Evolutionary conservation across 495 filamentous ascomycete genomes (phyloP).

Genomic region (Penicillium bovifimosum): DNA sequence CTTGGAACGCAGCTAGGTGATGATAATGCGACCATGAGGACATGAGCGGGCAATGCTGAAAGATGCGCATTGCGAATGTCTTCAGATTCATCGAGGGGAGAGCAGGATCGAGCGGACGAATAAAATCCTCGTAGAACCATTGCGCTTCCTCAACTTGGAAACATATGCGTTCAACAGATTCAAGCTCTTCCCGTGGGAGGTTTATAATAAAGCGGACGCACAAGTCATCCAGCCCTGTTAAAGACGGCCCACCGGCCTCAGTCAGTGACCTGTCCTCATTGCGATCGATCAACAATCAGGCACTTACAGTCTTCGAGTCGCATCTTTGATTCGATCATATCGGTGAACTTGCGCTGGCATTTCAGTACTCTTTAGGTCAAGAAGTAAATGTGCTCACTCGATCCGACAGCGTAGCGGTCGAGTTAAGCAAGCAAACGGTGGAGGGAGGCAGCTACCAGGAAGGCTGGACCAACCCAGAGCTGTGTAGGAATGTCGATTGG

Average conservation of each 20-base stretch:
- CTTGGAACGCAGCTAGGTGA: conserved; percentile 73
- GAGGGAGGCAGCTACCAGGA: conserved; percentile 28
- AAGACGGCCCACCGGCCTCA: conserved; percentile 4
- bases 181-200: conserved; percentile 82
- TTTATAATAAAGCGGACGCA: conserved; percentile 96
- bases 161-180: conserved; percentile 85
- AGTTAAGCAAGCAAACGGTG: conserved; percentile 20
- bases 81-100: conserved; percentile 80
- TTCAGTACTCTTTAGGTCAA: conserved; percentile 25
- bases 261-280: conserved; percentile 7
- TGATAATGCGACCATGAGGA: conserved; percentile 70
- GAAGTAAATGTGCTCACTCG: neutral
- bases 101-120: conserved; percentile 79
- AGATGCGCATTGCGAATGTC: conserved; percentile 79
- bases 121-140: conserved; percentile 99
- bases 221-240: conserved; percentile 85
- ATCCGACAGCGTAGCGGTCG: conserved; percentile 15
- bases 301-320: conserved; percentile 83
- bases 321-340: conserved; percentile 76
- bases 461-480: conserved; percentile 28
- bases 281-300: neutral
- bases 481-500: conserved; percentile 9
- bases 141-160: conserved; percentile 99
- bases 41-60: conserved; percentile 85
- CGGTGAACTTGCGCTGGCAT: conserved; percentile 42